Percentiles rank a stretch among this genome's conserved stretches.
These are phyloP conservation scores for Eucalyptus melliodora DNA, from an alignment of 345 rosid species.

Conservation along the genomic window DNA sequence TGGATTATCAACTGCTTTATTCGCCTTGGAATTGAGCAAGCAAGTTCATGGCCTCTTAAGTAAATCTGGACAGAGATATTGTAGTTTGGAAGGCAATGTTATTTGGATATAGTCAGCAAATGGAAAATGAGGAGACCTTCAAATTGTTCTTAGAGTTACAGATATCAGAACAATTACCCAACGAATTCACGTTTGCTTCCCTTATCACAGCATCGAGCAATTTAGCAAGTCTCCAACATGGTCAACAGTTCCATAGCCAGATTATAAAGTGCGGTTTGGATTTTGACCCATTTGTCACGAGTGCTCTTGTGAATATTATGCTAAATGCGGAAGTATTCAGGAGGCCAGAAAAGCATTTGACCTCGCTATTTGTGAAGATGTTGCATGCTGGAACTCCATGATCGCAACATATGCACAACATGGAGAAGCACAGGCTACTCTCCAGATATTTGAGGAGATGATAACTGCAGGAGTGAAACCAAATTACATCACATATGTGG, in stretches of 20 bases:
- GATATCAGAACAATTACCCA: no score
- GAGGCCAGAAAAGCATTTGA: constrained; percentile 37
- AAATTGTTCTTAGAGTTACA: no score
- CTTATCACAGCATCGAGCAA: constrained; percentile 33
- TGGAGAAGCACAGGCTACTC: constrained; percentile 44
- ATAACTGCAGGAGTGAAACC: constrained; percentile 35
- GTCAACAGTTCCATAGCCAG: constrained; percentile 51
- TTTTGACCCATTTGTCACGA: constrained; percentile 37
- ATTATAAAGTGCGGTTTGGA: constrained; percentile 31
- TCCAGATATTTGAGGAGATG: constrained; percentile 39
- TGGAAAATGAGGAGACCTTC: no score
- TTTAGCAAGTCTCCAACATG: constrained; percentile 45
- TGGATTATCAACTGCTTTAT: constrained; percentile 41
- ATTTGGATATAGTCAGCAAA: no score
- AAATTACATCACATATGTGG: constrained; percentile 55
- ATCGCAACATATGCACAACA: constrained; percentile 54
- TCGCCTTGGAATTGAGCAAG: constrained; percentile 1
- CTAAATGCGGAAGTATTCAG: constrained; percentile 55
- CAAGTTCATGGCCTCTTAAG: no score
- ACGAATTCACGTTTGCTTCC: background rate
- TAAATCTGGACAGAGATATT: no score
- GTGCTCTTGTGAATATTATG: constrained; percentile 52
- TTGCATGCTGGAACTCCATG: constrained; percentile 63
- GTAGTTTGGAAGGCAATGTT: no score
- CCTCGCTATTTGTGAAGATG: constrained; percentile 24